Percentiles rank a stretch among this genome's conserved stretches.
phyloP scores from a whole-genome alignment of 345 rosid genomes.

The Syzygium grande region DNA sequence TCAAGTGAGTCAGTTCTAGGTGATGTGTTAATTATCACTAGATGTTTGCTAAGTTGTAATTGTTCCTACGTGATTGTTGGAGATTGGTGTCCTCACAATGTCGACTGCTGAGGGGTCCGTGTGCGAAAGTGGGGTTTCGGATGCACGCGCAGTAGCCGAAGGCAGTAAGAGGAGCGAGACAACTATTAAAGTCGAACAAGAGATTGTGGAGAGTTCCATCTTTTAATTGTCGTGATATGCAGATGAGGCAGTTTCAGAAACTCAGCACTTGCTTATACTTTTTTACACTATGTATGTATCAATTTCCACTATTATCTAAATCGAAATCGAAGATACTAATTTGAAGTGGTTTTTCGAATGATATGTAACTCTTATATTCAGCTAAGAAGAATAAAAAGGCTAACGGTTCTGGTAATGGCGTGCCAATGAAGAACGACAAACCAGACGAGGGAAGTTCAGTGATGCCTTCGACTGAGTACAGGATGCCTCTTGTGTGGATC shows the following conservation, averaged over 20 bases:
- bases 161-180: not conserved
- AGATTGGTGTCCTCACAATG: not conserved
- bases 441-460: not conserved
- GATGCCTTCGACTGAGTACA: slow-evolving; percentile 16
- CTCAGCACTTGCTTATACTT: not conserved
- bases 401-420: not conserved
- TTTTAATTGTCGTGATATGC: not conserved
- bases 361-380: not conserved
- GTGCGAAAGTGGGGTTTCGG: not conserved
- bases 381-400: slow-evolving; percentile 15
- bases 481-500: slow-evolving; percentile 88
- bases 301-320: not conserved
- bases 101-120: not conserved
- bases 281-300: not conserved
- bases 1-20: not conserved
- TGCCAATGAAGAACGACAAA: not conserved
- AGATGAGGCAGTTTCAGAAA: not conserved
- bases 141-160: not conserved
- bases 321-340: not conserved
- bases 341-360: not conserved
- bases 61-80: not conserved
- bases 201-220: not conserved
- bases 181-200: not conserved
- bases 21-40: not conserved
- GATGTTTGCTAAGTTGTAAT: not conserved